Evolutionary conservation across 208 protist species (phyloP).

Genomic region (Trichomonas gallinae): DNA sequence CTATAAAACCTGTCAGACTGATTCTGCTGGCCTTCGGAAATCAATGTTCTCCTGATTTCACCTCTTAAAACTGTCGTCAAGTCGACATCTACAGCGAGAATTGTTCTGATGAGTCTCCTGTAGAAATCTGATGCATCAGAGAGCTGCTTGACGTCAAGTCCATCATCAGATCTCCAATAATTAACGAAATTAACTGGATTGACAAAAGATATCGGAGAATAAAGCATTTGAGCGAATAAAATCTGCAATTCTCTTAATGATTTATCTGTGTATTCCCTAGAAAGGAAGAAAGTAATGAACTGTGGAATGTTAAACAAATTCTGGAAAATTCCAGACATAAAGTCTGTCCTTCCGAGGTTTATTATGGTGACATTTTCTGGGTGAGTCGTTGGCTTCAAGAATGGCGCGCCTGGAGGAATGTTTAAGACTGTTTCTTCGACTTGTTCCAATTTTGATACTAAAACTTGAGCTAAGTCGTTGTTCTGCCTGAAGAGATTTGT

Average conservation of each 20-base stretch:
- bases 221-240: background rate
- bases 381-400: background rate
- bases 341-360: background rate
- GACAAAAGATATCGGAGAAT: background rate
- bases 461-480: background rate
- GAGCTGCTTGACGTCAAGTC: background rate
- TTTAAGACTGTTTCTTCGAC: background rate
- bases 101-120: background rate
- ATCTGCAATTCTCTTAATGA: background rate
- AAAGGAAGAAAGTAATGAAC: background rate
- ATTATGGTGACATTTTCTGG: background rate
- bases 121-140: background rate
- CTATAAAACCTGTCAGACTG: background rate
- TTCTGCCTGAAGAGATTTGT: background rate
- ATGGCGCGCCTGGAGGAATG: background rate
- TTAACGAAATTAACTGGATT: background rate
- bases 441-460: background rate
- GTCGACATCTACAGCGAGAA: background rate
- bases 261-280: background rate
- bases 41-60: background rate
- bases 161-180: background rate
- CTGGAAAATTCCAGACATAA: background rate
- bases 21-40: background rate
- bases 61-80: background rate
- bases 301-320: background rate